A percentile compares a stretch with the other conserved stretches of the same genome.
phyloP scores from a whole-genome alignment of 331 rosid genomes.

The Dryas integrifolia region DNA sequence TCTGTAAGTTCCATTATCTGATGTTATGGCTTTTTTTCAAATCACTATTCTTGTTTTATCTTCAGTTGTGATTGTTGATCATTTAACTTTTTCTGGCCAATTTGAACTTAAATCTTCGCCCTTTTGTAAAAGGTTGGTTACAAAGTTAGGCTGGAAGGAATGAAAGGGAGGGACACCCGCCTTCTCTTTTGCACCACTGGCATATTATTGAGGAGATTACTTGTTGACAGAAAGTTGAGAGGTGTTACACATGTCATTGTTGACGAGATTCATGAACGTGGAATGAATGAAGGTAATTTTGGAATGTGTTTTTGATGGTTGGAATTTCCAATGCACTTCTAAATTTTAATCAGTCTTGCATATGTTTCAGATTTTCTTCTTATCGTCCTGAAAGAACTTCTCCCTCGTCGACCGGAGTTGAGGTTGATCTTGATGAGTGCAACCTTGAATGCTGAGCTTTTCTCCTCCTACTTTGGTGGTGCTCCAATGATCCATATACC shows the following conservation, averaged over 20 bases:
- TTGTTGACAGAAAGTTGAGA: constrained; percentile 46
- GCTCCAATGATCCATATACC: constrained; percentile 52
- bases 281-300: constrained; percentile 54
- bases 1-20: constrained; percentile 36
- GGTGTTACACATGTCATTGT: constrained; percentile 52
- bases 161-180: constrained; percentile 53
- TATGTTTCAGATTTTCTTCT: constrained; percentile 47
- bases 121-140: constrained; percentile 41
- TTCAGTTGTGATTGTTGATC: neutral
- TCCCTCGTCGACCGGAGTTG: constrained; percentile 48
- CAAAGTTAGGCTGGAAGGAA: constrained; percentile 51
- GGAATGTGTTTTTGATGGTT: constrained; percentile 8
- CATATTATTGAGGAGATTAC: constrained; percentile 49
- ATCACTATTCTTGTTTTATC: neutral
- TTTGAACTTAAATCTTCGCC: neutral
- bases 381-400: constrained; percentile 54
- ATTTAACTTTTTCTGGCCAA: neutral
- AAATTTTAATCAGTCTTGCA: neutral
- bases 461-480: constrained; percentile 47
- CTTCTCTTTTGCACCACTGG: constrained; percentile 60
- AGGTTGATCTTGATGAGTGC: constrained; percentile 54
- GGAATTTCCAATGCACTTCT: constrained; percentile 11
- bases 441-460: constrained; percentile 46
- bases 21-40: neutral
- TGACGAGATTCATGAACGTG: constrained; percentile 58